phyloP scores from a whole-genome alignment of 495 filamentous ascomycete species.

The Patellaria atrata region DNA sequence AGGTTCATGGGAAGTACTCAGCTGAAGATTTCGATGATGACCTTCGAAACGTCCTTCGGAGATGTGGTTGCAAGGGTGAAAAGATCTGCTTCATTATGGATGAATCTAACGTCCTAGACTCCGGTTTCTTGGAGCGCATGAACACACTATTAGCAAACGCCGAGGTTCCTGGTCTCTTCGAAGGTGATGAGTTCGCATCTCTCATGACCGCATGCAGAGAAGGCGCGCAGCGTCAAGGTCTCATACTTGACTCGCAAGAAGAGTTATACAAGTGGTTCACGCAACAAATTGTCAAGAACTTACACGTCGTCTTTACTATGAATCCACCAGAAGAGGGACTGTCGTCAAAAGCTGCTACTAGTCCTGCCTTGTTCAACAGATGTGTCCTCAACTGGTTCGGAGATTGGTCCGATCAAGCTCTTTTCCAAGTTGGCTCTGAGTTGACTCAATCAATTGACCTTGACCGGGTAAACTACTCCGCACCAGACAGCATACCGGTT shows the following conservation, averaged over 20 bases:
- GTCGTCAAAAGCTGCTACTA: constrained; percentile 90
- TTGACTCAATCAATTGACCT: constrained; percentile 91
- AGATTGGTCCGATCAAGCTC: constrained; percentile 97
- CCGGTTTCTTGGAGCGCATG: constrained; percentile 97
- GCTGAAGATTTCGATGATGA: constrained; percentile 98
- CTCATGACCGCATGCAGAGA: constrained; percentile 98
- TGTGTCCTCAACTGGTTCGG: constrained; percentile 99
- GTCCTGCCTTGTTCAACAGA: constrained; percentile 94
- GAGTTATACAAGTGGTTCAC: constrained; percentile 99
- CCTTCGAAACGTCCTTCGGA: constrained; percentile 77
- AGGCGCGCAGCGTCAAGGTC: constrained; percentile 87
- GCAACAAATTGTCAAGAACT: constrained; percentile 94
- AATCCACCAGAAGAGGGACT: constrained; percentile 96
- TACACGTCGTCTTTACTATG: constrained; percentile 99
- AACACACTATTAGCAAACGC: constrained; percentile 96
- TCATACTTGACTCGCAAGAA: constrained; percentile 91
- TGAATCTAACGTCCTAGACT: constrained; percentile 95
- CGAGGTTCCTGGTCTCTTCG: constrained; percentile 93
- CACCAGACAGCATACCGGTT: constrained; percentile 85
- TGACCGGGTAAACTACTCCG: constrained; percentile 65
- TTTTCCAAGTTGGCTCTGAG: constrained; percentile 95
- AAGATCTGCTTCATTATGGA: constrained; percentile 99
- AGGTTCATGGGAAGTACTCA: constrained; percentile 97
- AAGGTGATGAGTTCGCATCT: constrained; percentile 89
- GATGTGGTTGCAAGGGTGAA: constrained; percentile 92